Evolutionary conservation across 2,329 filamentous ascomycete genomes (phyloP), one percentile per base, ranked within the genome.

Genomic region (Helotiales sp.): DNA sequence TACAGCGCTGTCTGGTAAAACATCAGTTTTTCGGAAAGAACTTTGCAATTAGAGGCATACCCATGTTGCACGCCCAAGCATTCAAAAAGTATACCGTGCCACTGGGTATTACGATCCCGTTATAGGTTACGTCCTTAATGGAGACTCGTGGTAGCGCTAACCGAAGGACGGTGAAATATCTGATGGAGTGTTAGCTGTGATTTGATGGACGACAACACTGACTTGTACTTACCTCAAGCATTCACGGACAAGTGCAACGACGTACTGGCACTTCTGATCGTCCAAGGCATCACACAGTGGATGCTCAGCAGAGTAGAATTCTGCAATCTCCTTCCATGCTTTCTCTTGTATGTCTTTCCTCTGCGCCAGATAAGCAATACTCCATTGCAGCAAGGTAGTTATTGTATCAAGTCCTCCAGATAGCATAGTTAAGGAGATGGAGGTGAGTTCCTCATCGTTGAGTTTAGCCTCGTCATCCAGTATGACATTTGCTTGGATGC

Each of bases 41-140:
- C 38, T 27, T 10, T 12, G 15, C 5, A 19, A 5, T 3, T 10
- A 2, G 12, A 9, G n/a, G 70, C 76, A 67, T 73, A 84, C 83
- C 84, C 82, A 86, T 86, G 60, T 88, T 88, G 65, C 85, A 88
- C 2, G 84, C 84, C 85, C 84, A 88, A 0, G 84, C 82, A 57
- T 88, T 89, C 25, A 88, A 72, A 69, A 87, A 88, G 33, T 87
- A 77, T 0, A 86, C 81, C 1, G 83, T 86, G 0, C 84, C 84
- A 44, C 81, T 80, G 1, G 86, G 85, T 38, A 88, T 85, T 5
- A 78, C 68, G 30, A 79, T 77, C 17, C 80, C 83, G 9, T 85
- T 71, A 57, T 87, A 87, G 0, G 74, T 72, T 2, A 88, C 75
- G 52, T 86, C 83, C 61, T 80, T 81, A 55, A 86, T 80, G 0